A percentile compares a stretch with the other conserved stretches of the same genome.
These are phyloP conservation scores for Brassica juncea DNA, from an alignment of 345 rosid genomes.

Conservation along the genomic window DNA sequence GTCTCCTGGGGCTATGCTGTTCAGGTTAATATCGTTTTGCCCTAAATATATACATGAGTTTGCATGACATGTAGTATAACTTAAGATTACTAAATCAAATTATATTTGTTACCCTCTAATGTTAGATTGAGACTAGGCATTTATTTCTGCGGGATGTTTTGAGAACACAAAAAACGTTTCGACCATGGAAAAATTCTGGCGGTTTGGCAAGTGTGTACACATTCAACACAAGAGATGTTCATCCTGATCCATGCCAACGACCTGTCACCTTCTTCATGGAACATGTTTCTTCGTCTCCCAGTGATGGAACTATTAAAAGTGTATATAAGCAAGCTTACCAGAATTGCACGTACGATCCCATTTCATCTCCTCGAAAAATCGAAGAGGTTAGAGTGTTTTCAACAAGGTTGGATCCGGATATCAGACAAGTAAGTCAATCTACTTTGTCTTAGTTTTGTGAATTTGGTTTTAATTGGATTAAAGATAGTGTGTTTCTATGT, in stretches of 20 bases:
- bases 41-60: background rate
- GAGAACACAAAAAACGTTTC: conserved; percentile 61
- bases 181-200: conserved; percentile 51
- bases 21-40: conserved; percentile 44
- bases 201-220: conserved; percentile 45
- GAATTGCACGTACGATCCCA: conserved; percentile 48
- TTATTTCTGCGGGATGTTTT: conserved; percentile 50
- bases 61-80: background rate
- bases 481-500: background rate
- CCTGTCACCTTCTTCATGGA: conserved; percentile 70
- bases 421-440: conserved; percentile 54
- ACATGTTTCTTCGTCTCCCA: conserved; percentile 24
- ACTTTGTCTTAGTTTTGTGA: background rate
- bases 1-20: conserved; percentile 87
- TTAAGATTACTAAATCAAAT: background rate
- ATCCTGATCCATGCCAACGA: conserved; percentile 65
- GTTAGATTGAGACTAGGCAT: conserved; percentile 44
- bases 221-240: conserved; percentile 56
- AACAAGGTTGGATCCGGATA: conserved; percentile 51
- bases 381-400: conserved; percentile 69
- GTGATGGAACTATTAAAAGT: conserved; percentile 42
- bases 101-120: background rate
- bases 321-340: conserved; percentile 52
- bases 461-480: background rate
- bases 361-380: conserved; percentile 58